These are phyloP conservation scores for Bacterosira constricta DNA, from an alignment of 108 stramenopile genomes.

Conservation along the genomic window DNA sequence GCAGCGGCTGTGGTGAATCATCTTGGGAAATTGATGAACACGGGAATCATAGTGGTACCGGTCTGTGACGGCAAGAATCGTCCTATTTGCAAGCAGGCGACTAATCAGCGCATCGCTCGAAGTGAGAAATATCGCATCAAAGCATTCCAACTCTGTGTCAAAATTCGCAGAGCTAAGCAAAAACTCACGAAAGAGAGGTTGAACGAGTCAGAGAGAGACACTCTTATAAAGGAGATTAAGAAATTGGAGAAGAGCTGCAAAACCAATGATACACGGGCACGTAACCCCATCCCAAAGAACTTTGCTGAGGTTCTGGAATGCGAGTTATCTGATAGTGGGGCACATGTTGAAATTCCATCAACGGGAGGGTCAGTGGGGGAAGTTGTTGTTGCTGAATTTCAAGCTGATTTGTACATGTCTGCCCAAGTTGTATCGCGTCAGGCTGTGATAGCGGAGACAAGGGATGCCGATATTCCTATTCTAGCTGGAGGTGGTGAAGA, in stretches of 20 bases:
- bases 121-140: not conserved
- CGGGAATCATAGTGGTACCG: no score
- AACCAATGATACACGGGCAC: not conserved
- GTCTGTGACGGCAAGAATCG: no score
- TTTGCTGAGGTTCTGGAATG: not conserved
- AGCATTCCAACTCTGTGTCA: no score
- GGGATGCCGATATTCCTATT: no score
- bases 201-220: not conserved
- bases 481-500: not conserved
- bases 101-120: not conserved
- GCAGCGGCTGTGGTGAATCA: no score
- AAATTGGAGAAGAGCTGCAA: not conserved
- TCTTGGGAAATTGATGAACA: no score
- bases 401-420: no score
- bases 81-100: constrained; percentile 15
- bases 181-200: no score
- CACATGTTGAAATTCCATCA: not conserved
- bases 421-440: not conserved
- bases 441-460: not conserved
- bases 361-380: no score
- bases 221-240: not conserved
- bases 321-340: not conserved
- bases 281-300: not conserved
- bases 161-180: no score
- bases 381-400: not conserved